These are phyloP conservation scores for Podila minutissima DNA, from an alignment of 192 early-diverging fungal genomes.

Conservation along the genomic window DNA sequence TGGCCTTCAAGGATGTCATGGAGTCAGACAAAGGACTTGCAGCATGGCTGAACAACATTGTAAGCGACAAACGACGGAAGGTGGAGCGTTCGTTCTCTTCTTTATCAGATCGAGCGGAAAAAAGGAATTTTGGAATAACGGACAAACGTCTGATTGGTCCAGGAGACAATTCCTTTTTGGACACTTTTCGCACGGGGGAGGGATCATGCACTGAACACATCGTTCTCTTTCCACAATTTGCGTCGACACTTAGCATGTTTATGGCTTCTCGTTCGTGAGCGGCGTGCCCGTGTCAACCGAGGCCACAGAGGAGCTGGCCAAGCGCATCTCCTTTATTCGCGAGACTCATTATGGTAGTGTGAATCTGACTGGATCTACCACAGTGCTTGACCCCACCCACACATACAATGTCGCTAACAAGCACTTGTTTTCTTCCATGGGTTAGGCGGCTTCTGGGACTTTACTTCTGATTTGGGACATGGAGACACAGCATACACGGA, in stretches of 20 bases:
- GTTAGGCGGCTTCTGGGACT: conserved; percentile 75
- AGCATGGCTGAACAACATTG: conserved; percentile 75
- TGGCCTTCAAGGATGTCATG: conserved; percentile 73
- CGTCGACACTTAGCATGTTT: conserved; percentile 55
- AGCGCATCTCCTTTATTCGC: conserved; percentile 76
- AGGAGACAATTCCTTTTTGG: not conserved
- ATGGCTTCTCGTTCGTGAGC: conserved; percentile 80
- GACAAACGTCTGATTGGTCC: not conserved
- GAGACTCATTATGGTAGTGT: conserved; percentile 77
- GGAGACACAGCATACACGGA: conserved; percentile 88
- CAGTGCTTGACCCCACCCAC: no score
- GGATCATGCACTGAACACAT: not conserved
- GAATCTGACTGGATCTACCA: not conserved
- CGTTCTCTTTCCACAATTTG: not conserved
- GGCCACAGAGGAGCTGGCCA: conserved; percentile 72
- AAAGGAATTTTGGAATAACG: conserved; percentile 1
- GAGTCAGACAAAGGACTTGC: conserved; percentile 70
- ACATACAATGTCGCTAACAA: no score
- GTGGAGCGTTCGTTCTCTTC: no score
- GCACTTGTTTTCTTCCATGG: no score
- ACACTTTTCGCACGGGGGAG: not conserved
- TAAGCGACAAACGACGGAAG: conserved; percentile 13
- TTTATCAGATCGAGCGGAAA: not conserved
- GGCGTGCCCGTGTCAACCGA: conserved; percentile 70
- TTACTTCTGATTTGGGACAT: conserved; percentile 77